Evolutionary conservation across 768 basidiomycete species (phyloP).

Genomic region (Chiua virens): DNA sequence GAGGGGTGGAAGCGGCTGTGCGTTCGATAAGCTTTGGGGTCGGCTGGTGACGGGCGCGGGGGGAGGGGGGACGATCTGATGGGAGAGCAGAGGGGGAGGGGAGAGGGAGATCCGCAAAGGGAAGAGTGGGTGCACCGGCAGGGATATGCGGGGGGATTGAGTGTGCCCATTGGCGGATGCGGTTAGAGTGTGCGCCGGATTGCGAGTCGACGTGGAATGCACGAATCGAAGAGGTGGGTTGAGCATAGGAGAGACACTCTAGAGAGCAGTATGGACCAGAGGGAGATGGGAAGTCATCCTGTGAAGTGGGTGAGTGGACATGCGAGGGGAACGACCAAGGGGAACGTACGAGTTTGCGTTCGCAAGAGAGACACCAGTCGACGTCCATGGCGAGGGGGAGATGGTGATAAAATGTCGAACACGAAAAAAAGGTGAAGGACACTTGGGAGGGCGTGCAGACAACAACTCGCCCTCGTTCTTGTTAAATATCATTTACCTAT

Average conservation of each 20-base stretch:
- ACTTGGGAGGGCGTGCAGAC: slow-evolving; percentile 16
- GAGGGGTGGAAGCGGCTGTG: slow-evolving; percentile 28
- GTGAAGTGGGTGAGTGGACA: slow-evolving; percentile 1
- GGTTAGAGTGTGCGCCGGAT: slow-evolving; percentile 3
- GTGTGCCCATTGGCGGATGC: slow-evolving; percentile 31
- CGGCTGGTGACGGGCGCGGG: slow-evolving; percentile 22
- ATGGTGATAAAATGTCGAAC: background rate
- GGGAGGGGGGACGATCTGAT: slow-evolving; percentile 16
- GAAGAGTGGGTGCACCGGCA: slow-evolving; percentile 29
- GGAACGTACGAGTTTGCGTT: slow-evolving; percentile 52
- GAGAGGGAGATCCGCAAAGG: slow-evolving; percentile 23
- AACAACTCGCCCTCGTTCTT: slow-evolving; percentile 2
- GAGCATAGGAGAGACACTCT: slow-evolving; percentile 36
- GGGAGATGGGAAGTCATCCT: slow-evolving; percentile 29
- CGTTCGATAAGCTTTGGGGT: slow-evolving; percentile 38
- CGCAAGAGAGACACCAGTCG: slow-evolving; percentile 72
- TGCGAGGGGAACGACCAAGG: background rate
- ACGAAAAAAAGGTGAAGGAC: background rate
- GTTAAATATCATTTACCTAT: slow-evolving; percentile 32
- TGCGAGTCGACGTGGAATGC: background rate
- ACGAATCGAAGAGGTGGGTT: slow-evolving; percentile 33
- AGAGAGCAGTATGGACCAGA: slow-evolving; percentile 57
- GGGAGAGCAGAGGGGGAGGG: slow-evolving; percentile 1
- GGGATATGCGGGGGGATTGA: slow-evolving; percentile 33
- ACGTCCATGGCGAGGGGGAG: slow-evolving; percentile 47